Base-by-base conservation (phyloP, 345 rosid species). In the Citrus cavaleriei region DNA sequence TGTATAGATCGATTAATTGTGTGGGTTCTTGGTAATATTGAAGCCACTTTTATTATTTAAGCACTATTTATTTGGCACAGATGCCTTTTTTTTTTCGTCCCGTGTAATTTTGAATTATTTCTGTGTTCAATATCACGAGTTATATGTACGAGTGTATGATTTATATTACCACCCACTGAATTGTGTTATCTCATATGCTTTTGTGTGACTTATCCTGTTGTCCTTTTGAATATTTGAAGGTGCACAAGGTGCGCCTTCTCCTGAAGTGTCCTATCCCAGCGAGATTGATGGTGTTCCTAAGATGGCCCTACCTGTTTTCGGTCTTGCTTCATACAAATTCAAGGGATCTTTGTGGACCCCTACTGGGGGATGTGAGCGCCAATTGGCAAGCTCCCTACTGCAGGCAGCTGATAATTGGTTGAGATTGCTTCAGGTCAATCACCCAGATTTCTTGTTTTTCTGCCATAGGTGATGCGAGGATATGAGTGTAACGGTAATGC, bases 371-470 rank as follows among this genome's bases (percentile, higher is more conserved):
- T 72, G 76, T 30, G 97, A 90, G 28, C 71, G 76, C 61, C 90
- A 78, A 74, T 83, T 90, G 54, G 83, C 83, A 0, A 86, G 81
- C 78, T 85, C 85, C 46, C 90, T 96, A 67, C 74, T 81, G 75
- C 89, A 76, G 83, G 91, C 82, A 32, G 99, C 97, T 6, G 91
- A 90, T 68, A 80, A 78, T 61, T 88, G 92, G 98, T 82, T 96
- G 74, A 77, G 87, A 87, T 85, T 16, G 25, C 86, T 64, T 79
- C 73, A 87, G 73, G 98, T 91, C 72, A 83, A 82, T 79, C 99
- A 91, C 75, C 99, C 98, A 35, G 98, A 96, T 79, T 96, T 90
- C 86, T 65, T 69, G 66, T 96, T 92, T 87, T 96, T 96, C 80
- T 69, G 84, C 80, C 78, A 87, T 67, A 73, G 79, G 54, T 80